These are phyloP conservation scores for Claviceps capensis DNA, from an alignment of 2,329 filamentous ascomycete species.

Conservation along the genomic window DNA sequence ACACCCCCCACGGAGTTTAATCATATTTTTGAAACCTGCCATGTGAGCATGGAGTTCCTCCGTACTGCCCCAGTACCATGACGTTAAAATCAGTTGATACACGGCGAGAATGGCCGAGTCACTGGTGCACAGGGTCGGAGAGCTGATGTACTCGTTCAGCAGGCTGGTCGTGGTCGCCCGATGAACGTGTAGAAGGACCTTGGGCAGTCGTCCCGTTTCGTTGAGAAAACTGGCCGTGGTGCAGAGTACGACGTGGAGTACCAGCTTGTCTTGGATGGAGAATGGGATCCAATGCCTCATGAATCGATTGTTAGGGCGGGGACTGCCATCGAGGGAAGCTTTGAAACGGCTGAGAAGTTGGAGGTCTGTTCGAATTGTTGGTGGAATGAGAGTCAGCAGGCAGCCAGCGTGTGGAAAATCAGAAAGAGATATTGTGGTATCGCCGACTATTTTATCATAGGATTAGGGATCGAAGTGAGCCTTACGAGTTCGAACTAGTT, in stretches of 20 bases:
- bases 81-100: constrained; percentile 33
- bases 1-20: constrained; percentile 32
- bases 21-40: constrained; percentile 32
- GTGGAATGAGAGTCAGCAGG: neutral
- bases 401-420: neutral
- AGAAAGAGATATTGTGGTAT: neutral
- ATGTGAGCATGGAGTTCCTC: constrained; percentile 32
- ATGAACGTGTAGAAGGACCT: constrained; percentile 27
- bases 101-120: constrained; percentile 35
- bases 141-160: constrained; percentile 32
- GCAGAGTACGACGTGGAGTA: constrained; percentile 34
- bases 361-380: constrained; percentile 22
- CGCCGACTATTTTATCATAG: neutral
- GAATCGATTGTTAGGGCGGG: constrained; percentile 28
- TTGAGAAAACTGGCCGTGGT: constrained; percentile 37
- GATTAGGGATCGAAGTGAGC: neutral
- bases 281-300: constrained; percentile 34
- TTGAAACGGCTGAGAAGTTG: constrained; percentile 37
- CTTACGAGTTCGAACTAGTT: constrained; percentile 34
- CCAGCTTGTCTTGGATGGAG: constrained; percentile 34
- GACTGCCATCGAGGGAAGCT: constrained; percentile 34
- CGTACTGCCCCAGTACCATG: constrained; percentile 40
- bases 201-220: constrained; percentile 33
- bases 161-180: constrained; percentile 29
- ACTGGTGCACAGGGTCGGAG: constrained; percentile 21